Base-by-base conservation (phyloP, 176 grass and related monocot species). In the Carex cristatella region DNA sequence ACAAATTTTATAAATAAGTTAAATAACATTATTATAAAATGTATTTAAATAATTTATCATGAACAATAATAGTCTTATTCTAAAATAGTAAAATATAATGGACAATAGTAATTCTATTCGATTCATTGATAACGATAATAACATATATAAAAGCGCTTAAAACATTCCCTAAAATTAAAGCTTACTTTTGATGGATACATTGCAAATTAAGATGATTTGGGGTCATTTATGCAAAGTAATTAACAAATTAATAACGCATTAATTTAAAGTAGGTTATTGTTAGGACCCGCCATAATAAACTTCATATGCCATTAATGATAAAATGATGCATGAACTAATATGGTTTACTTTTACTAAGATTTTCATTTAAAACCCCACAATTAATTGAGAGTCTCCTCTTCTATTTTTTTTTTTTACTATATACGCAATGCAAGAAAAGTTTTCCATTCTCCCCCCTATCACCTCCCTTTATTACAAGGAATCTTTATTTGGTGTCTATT, bases 251-350 rank as follows among this genome's bases (percentile, higher is more conserved):
- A 54, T 65, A 51, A 18, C 23, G 40, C 80, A 68, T 67, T 68
- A 67, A 83, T 65, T 12, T 16, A 55, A 67, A 83, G 80, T 83
- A 83, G 80, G 61, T 83, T 65, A 68, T 51, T 54, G 80, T 83
- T 83, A 83, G 42, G 40, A 81, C 79, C 32, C 6, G 7, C 35
- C 79, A 64, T 10, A 44, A 83, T 67, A 83, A 83, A 83, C 61
- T 30, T 35, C 63, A 65, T 67, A 81, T 57, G 38, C 57, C 59
- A 61, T 42, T 42, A 81, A 46, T 81, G 79, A 81, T 81, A 81
- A 64, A 83, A 65, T 68, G 33, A 65, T 65, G 80, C 64, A 65
- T 65, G 64, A 68, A 83, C 60, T 63, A 83, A 83, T 51, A 35
- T 83, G 33, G 49, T 83, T 82, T 51, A 83, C 61, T 31, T 68